Evolutionary conservation across 192 early-diverging fungal genomes (phyloP), one percentile per base, ranked within the genome.

Genomic region (Dissophora ornata): DNA sequence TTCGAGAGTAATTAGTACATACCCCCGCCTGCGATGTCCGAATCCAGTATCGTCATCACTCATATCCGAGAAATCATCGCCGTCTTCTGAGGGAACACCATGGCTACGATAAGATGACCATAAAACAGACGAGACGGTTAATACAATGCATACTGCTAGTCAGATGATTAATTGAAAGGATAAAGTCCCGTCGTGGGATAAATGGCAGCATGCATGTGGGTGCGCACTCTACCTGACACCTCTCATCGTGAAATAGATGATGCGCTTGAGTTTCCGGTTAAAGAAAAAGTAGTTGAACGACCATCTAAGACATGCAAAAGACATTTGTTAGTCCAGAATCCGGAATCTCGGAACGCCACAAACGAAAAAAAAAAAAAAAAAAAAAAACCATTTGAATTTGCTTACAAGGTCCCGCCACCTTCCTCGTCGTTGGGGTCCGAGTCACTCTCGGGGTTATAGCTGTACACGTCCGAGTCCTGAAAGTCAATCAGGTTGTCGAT

Each of bases 261-360:
- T 92, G 47, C 96, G 85, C 79, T 95, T 97, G 69, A 95, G 78
- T 66, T 90, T 90, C 58, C 90, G 88, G 80, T 99, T 98, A 63
- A 92, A 92, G 83, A 99, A 98, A 71, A 99, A 98, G 86, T 95
- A 96, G 87, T 99, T 95, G 80, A 97, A 94, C 29, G 94, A 94
- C 96, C 94, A 96, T 46, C 93, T 95, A 65, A 55, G 0, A 13
- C 40, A 36, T 3, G 16, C 40, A 56, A 25, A 51, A 50, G 15
- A 12, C 24, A 51, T 38, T 38, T 12, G 36, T 38, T 38, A 38
- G 36, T n/a, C n/a, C n/a, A n/a, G n/a, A n/a, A n/a, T n/a, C n/a
- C n/a, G n/a, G 22, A 47, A 40, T 30, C 30, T 34, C 24, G 24
- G n/a, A n/a, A n/a, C n/a, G n/a, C 3, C 2, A 63, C 38, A 15